A percentile compares a stretch with the other conserved stretches of the same genome.
Conservation (phyloP, 192 early-diverging fungal genomes). For the Lobulomyces angularis region DNA sequence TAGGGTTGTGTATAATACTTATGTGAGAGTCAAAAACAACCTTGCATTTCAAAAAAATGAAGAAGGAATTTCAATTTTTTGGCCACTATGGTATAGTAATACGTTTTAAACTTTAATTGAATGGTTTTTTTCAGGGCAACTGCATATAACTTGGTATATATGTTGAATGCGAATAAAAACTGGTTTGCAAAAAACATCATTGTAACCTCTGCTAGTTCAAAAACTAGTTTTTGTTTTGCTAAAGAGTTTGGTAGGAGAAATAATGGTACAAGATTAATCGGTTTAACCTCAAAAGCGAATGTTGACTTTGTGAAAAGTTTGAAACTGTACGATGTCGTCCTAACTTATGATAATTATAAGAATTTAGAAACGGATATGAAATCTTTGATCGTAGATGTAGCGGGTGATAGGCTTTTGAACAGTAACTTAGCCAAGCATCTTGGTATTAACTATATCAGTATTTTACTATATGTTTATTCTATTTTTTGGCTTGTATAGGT, state of each 20-base stretch:
- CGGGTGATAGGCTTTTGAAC: conserved; percentile 9
- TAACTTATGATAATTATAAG: conserved; percentile 15
- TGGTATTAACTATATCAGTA: conserved; percentile 2
- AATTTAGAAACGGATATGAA: not conserved
- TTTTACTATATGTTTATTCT: too few species aligned
- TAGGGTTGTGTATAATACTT: conserved; percentile 20
- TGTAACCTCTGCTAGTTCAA: conserved; percentile 18
- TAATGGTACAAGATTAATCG: conserved; percentile 12
- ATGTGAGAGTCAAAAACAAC: conserved; percentile 10
- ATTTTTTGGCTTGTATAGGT: too few species aligned
- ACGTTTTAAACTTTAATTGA: too few species aligned
- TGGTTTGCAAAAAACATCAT: conserved; percentile 19
- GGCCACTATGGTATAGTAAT: conserved; percentile 20
- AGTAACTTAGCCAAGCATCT: conserved; percentile 1
- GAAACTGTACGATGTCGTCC: conserved; percentile 20
- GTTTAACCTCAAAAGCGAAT: conserved; percentile 18
- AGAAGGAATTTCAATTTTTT: conserved; percentile 20
- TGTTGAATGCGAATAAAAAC: conserved; percentile 11
- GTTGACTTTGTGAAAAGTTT: conserved; percentile 14
- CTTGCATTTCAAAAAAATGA: conserved; percentile 17
- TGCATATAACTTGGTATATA: too few species aligned
- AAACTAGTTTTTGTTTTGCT: conserved; percentile 30
- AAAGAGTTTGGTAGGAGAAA: conserved; percentile 8
- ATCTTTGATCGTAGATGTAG: conserved; percentile 22
- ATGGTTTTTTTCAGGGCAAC: conserved; percentile 22